Base-by-base conservation (phyloP, 805 yeast genomes). In the Yamadazyma laniorum region DNA sequence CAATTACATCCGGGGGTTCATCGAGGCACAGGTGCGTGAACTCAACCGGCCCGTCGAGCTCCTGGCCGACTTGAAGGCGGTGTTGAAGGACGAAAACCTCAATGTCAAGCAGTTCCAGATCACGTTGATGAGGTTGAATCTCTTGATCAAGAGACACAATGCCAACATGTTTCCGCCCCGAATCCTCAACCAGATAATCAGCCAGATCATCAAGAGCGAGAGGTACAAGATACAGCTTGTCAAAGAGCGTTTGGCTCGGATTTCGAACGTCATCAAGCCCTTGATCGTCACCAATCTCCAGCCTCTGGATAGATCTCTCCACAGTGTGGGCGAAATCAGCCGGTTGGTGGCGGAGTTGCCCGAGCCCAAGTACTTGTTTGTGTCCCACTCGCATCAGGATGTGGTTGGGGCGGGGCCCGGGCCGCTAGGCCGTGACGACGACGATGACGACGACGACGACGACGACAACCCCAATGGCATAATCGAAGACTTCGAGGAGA, bases 121-220 rank as follows among this genome's bases (percentile, higher is more conserved):
- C 28, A 39, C 42, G 8, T 19, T 47, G 13, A 32, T 39, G 32
- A 36, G 40, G 18, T 32, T 49, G 25, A 47, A 44, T 29, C 29
- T 39, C 9, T 34, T 44, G 23, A 34, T 47, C 8, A 50, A 52
- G 32, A 42, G 67, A 11, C 64, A 61, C 43, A 57, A 59, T 37
- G 42, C 56, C 16, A 50, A 45, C 34, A 36, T 49, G 28, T 65
- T 58, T 50, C 43, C 50, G 18, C 40, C 51, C 22, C 67, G 66
- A 40, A 55, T 61, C n/a, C 50, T 56, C 4, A 56, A 58, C 39
- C 71, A 64, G 36, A 58, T 67, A 1, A 59, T 58, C 15, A 67
- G 58, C 42, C 72, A 67, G 42, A 48, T 67, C 12, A 26, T 59
- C 7, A 61, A 63, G 45, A 43, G 53, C 30, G 72, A 67, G 39